Percentiles rank a stretch among this genome's conserved stretches.
Conservation (phyloP, 2,329 filamentous ascomycete species). For the Phaeosphaeriaceae sp. region DNA sequence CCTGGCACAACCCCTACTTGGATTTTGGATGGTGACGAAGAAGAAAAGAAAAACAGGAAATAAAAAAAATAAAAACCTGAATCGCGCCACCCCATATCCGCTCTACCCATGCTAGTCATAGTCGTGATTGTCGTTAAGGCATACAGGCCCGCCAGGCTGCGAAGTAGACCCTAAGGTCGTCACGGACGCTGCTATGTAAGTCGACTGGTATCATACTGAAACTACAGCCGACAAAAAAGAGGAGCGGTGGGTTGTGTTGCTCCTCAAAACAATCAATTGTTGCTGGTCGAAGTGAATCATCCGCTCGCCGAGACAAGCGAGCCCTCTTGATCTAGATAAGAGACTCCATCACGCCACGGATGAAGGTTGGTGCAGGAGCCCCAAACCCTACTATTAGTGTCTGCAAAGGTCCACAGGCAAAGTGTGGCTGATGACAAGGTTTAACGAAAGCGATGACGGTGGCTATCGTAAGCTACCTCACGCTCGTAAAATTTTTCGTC, state of each 20-base stretch:
- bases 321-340: constrained; percentile 13
- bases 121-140: constrained; percentile 44
- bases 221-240: constrained; percentile 25
- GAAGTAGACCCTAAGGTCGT: constrained; percentile 22
- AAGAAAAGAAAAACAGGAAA: not conserved
- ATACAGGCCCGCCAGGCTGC: constrained; percentile 21
- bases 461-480: constrained; percentile 68
- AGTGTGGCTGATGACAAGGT: not conserved
- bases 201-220: constrained; percentile 40
- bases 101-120: constrained; percentile 45
- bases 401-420: constrained; percentile 1
- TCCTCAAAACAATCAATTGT: constrained; percentile 12
- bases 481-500: constrained; percentile 72
- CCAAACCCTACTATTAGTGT: too few species aligned
- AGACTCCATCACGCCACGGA: constrained; percentile 10
- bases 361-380: not conserved
- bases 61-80: constrained; percentile 19
- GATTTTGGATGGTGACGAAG: too few species aligned
- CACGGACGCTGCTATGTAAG: constrained; percentile 31
- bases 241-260: not conserved
- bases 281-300: constrained; percentile 13
- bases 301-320: constrained; percentile 21
- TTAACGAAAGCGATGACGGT: constrained; percentile 47
- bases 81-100: constrained; percentile 26
- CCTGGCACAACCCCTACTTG: not conserved